Percentiles rank a stretch among this genome's conserved stretches.
These are phyloP conservation scores for Fulvia fulva DNA, from an alignment of 2,329 filamentous ascomycete genomes.

Conservation along the genomic window DNA sequence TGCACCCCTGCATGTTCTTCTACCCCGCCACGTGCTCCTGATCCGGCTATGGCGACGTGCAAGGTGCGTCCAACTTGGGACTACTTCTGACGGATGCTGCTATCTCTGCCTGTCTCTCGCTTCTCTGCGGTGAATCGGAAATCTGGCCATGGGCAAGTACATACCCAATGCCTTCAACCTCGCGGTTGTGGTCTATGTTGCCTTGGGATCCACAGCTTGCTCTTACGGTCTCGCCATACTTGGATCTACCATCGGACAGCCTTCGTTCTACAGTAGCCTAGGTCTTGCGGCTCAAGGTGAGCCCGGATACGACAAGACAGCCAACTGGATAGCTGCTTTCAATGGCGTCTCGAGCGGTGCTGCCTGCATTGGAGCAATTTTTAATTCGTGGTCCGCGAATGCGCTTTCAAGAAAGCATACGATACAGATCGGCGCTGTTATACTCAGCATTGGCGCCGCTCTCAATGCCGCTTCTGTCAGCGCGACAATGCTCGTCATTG, in stretches of 20 bases:
- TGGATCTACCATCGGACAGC: conserved; percentile 45
- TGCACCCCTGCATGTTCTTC: not conserved
- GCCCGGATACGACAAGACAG: conserved; percentile 41
- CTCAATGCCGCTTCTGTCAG: conserved; percentile 37
- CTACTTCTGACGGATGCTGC: too few relatives aligned
- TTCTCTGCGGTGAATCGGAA: too few relatives aligned
- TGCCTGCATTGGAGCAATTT: conserved; percentile 36
- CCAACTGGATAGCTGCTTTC: conserved; percentile 43
- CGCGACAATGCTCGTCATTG: conserved; percentile 41
- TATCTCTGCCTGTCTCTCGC: too few relatives aligned
- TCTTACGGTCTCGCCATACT: conserved; percentile 39
- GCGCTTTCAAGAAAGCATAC: conserved; percentile 37
- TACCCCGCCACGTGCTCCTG: not conserved
- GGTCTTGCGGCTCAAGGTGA: conserved; percentile 37
- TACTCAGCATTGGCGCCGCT: conserved; percentile 40
- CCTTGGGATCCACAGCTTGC: conserved; percentile 30
- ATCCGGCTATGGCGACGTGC: not conserved
- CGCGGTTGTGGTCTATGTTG: conserved; percentile 29
- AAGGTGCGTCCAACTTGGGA: not conserved
- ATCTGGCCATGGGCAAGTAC: conserved; percentile 19
- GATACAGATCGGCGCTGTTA: conserved; percentile 36
- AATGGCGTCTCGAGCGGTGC: conserved; percentile 46
- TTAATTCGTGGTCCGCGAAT: conserved; percentile 40
- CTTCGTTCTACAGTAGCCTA: conserved; percentile 44
- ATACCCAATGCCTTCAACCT: conserved; percentile 34